Evolutionary conservation across 179 eudicot genomes (phyloP), one percentile per base, ranked within the genome.

Genomic region (Patellifolia procumbens): DNA sequence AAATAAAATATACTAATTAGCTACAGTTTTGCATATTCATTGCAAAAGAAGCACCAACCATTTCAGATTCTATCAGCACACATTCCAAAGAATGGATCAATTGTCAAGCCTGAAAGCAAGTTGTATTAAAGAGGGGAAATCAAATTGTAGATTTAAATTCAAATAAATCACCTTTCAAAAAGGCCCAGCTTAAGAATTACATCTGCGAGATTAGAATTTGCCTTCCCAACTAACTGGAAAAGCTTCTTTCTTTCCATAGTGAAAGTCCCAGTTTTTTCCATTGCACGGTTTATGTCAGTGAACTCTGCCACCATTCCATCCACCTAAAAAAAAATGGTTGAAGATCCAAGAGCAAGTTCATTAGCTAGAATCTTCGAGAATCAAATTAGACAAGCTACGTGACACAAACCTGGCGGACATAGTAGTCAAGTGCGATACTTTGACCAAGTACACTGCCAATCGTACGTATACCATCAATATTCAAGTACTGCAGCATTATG

Each of bases 401-500:
- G 56, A 73, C 34, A 73, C 85, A 29, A 60, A 92, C 97, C 97
- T 94, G 98, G 77, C 93, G 96, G 16, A 92, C 96, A 81, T 92
- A 94, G 80, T 92, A 91, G 83, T 94, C 98, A 61, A 94, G 93
- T 65, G 97, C 98, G 82, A 94, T 86, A 88, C 98, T 94, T 86
- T 94, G 98, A 85, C 98, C 98, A 84, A 94, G 97, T 75, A 94
- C 97, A 83, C 98, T 94, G 58, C 98, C 97, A 79, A 94, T 88
- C 7, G 97, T 94, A 75, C 98, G 94, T 67, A 94, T 92, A 15
- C 97, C 94, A 87, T 94, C 97, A 79, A 87, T 89, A 78, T 91
- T 89, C 86, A 92, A 77, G 82, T 92, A 87, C 66, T 92, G 95
- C 70, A 92, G 80, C 87, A 85, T 84, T 83, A 92, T 89, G 81